Evolutionary conservation across 2,329 filamentous ascomycete genomes (phyloP).

Genomic region (Pseudocercospora musae): DNA sequence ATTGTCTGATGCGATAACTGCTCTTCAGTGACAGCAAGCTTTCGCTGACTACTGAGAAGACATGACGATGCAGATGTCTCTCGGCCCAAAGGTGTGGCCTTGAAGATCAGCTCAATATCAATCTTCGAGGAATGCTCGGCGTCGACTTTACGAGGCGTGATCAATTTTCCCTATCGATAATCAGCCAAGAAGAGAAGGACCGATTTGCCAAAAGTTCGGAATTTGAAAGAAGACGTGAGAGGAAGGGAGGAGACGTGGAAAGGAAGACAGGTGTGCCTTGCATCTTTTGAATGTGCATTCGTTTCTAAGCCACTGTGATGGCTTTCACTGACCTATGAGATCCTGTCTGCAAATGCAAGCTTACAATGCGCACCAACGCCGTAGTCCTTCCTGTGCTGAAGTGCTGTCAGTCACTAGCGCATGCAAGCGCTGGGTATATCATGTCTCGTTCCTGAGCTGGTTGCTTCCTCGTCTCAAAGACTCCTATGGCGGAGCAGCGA

Average conservation of each 20-base stretch:
- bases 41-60: not conserved
- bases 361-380: not conserved
- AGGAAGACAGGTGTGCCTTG: not conserved
- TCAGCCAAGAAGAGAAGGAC: not conserved
- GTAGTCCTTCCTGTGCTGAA: not conserved
- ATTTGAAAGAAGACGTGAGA: not conserved
- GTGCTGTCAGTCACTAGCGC: not conserved
- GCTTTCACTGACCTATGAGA: not conserved
- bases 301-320: not conserved
- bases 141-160: no score
- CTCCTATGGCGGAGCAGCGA: not conserved
- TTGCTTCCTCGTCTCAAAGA: not conserved
- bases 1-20: not conserved
- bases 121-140: no score
- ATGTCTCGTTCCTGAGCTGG: not conserved
- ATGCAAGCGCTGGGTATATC: not conserved
- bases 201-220: not conserved
- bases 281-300: slow-evolving; percentile 2
- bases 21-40: not conserved
- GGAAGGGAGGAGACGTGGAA: not conserved
- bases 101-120: no score
- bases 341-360: not conserved
- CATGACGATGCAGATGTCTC: not conserved
- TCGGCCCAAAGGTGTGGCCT: not conserved
- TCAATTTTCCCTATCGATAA: not conserved